Evolutionary conservation across 129 eudicot species (phyloP).

Genomic region (Lactuca sativa): DNA sequence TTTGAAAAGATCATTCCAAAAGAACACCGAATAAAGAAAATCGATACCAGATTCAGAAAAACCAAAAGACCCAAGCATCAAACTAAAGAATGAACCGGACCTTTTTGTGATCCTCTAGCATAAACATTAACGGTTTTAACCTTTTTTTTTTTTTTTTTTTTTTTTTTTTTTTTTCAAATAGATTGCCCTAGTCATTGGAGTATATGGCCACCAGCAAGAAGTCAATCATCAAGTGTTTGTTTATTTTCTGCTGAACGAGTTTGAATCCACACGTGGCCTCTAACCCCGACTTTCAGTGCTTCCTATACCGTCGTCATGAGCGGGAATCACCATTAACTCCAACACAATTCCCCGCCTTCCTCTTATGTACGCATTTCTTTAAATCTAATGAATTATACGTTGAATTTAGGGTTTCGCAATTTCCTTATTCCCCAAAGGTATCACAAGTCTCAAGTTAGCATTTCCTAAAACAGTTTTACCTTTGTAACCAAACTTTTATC

Average conservation of each 20-base stretch:
- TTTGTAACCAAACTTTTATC: not conserved
- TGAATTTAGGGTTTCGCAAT: conserved; percentile 32
- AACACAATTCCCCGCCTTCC: conserved; percentile 10
- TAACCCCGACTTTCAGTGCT: not conserved
- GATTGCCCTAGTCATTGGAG: no score
- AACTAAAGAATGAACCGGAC: no score
- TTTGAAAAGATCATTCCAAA: no score
- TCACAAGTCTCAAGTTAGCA: conserved; percentile 3
- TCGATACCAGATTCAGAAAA: no score
- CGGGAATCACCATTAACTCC: not conserved
- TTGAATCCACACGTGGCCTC: not conserved
- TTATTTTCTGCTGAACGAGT: not conserved
- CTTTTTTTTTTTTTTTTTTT: no score
- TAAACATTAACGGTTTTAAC: no score
- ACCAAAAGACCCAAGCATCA: no score
- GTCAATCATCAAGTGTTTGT: not conserved
- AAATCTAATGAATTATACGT: conserved; percentile 26
- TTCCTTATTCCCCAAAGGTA: conserved; percentile 29
- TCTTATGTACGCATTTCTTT: conserved; percentile 1
- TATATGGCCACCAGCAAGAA: no score
- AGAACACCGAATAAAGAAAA: no score
- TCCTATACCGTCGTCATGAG: not conserved
- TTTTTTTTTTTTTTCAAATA: no score
- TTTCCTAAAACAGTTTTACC: not conserved
- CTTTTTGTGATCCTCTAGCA: no score